phyloP scores from a whole-genome alignment of 306 rosid species.

The Corylus avellana region DNA sequence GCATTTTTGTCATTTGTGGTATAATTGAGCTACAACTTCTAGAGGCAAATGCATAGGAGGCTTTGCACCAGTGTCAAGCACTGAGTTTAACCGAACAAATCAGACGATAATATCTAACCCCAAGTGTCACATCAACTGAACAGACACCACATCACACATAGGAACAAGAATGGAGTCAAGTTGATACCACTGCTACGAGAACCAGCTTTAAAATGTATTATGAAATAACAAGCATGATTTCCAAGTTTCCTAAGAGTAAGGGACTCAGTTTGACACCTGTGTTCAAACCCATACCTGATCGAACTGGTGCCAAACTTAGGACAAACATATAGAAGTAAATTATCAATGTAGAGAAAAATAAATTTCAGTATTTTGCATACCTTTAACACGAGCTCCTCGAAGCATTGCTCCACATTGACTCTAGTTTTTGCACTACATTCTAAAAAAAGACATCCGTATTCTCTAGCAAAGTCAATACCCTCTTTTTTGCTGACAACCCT shows the following conservation, averaged over 20 bases:
- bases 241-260: not conserved
- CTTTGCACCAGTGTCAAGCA: not conserved
- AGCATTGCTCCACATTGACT: slow-evolving; percentile 71
- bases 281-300: too few relatives aligned
- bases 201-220: not conserved
- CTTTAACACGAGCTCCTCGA: slow-evolving; percentile 79
- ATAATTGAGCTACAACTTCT: not conserved
- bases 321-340: not conserved
- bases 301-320: not conserved
- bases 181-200: not conserved
- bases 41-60: not conserved
- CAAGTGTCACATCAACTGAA: not conserved
- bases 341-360: not conserved
- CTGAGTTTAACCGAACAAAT: not conserved
- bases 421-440: slow-evolving; percentile 88
- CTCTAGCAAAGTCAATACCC: slow-evolving; percentile 71
- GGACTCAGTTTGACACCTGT: not conserved
- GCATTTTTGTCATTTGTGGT: not conserved
- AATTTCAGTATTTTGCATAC: slow-evolving; percentile 29
- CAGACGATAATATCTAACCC: not conserved
- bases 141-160: not conserved
- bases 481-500: slow-evolving; percentile 72
- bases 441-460: slow-evolving; percentile 67
- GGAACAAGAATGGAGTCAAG: not conserved
- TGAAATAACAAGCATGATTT: not conserved